phyloP scores from a whole-genome alignment of 768 basidiomycete genomes.

The Fibroporia radiculosa region DNA sequence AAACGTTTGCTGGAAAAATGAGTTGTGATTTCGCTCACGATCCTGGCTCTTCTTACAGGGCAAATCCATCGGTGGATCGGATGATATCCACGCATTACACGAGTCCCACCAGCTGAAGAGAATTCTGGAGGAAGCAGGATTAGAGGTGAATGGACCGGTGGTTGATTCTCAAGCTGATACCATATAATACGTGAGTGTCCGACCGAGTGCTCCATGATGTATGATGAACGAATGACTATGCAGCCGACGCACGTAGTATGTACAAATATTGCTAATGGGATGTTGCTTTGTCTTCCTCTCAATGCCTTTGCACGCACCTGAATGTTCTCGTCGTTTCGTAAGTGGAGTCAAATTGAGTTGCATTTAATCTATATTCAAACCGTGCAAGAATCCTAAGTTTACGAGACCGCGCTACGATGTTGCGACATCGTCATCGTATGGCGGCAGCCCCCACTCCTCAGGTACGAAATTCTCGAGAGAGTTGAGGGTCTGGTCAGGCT shows the following conservation, averaged over 20 bases:
- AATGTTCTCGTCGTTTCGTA: too few species aligned
- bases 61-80: conserved; percentile 41
- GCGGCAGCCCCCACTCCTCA: conserved; percentile 77
- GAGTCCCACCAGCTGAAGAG: conserved; percentile 33
- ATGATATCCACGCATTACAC: conserved; percentile 49
- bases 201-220: too few species aligned
- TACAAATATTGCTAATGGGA: too few species aligned
- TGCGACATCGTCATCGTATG: conserved; percentile 37
- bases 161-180: background rate
- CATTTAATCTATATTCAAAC: background rate
- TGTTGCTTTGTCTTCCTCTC: too few species aligned
- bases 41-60: conserved; percentile 14
- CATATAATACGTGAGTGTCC: too few species aligned
- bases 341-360: background rate
- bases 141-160: conserved; percentile 21
- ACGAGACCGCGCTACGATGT: too few species aligned
- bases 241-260: too few species aligned
- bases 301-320: too few species aligned
- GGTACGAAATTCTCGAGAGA: conserved; percentile 73
- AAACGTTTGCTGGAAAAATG: background rate
- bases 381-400: too few species aligned
- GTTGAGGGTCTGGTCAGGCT: conserved; percentile 48
- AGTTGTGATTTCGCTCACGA: background rate
- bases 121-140: conserved; percentile 41
- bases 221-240: too few species aligned